Percentiles rank a stretch among this genome's conserved stretches.
phyloP scores from a whole-genome alignment of 306 rosid species.

The Neltuma alba region DNA sequence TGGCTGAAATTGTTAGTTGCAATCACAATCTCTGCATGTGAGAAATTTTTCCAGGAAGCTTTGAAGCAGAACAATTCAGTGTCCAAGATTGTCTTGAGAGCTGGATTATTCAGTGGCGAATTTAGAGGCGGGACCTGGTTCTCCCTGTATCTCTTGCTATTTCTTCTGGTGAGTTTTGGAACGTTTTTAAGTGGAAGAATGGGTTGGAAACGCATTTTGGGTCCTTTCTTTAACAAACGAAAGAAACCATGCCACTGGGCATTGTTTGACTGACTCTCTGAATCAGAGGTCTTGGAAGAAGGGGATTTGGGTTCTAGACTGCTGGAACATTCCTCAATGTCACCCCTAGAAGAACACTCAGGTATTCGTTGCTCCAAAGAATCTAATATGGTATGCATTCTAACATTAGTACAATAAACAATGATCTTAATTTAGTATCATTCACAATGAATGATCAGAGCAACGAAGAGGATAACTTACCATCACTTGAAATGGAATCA shows the following conservation, averaged over 20 bases:
- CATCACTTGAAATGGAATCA: conserved; percentile 60
- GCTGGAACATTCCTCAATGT: conserved; percentile 37
- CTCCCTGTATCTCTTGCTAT: conserved; percentile 73
- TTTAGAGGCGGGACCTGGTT: conserved; percentile 59
- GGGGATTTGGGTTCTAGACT: conserved; percentile 57
- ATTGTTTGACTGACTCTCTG: conserved; percentile 44
- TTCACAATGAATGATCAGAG: background rate
- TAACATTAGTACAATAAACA: conserved; percentile 28
- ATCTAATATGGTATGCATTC: conserved; percentile 42
- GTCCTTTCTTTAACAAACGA: conserved; percentile 64
- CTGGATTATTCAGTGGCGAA: conserved; percentile 19
- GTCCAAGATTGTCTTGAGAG: conserved; percentile 52
- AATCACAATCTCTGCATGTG: conserved; percentile 56
- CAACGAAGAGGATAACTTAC: conserved; percentile 33
- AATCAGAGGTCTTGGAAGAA: conserved; percentile 60
- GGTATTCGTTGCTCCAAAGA: conserved; percentile 42
- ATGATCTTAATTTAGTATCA: background rate
- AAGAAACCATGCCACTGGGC: conserved; percentile 70
- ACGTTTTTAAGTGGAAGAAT: conserved; percentile 50
- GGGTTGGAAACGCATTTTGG: conserved; percentile 56
- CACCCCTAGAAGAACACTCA: conserved; percentile 48
- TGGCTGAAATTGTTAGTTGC: conserved; percentile 77
- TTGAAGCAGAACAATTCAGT: conserved; percentile 62
- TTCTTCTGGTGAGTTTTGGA: conserved; percentile 75
- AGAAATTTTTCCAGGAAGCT: conserved; percentile 85